Percentiles rank a stretch among this genome's conserved stretches.
Conservation (phyloP, 805 yeast genomes). For the Saturnispora sanitii region DNA sequence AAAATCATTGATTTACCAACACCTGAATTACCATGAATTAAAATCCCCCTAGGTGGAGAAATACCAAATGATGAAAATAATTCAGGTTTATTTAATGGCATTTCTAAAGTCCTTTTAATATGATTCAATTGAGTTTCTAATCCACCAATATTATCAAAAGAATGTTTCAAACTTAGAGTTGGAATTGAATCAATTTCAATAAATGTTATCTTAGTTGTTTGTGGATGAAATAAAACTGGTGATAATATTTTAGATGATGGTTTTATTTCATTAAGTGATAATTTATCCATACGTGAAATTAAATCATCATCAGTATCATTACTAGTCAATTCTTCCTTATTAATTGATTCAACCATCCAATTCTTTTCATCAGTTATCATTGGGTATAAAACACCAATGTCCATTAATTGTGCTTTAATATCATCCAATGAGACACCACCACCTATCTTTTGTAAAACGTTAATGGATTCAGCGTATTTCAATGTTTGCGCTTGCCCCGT, state of each 20-base stretch:
- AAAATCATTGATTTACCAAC: constrained; percentile 91
- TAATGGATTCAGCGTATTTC: constrained; percentile 21
- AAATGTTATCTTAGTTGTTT: constrained; percentile 26
- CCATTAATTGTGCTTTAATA: constrained; percentile 36
- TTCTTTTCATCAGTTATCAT: constrained; percentile 24
- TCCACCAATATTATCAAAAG: constrained; percentile 59
- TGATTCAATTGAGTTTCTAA: constrained; percentile 49
- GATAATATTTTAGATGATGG: constrained; percentile 12
- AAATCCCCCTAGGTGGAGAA: constrained; percentile 84
- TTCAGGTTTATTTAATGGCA: constrained; percentile 72
- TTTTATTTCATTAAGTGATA: background rate
- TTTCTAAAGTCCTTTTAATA: constrained; percentile 57
- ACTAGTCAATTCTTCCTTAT: background rate
- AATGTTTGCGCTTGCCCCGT: constrained; percentile 48
- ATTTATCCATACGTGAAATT: background rate
- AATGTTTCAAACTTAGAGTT: constrained; percentile 29
- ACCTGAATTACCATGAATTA: constrained; percentile 96
- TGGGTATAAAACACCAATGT: constrained; percentile 53
- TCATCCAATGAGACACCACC: constrained; percentile 15
- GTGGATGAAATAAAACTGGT: constrained; percentile 17
- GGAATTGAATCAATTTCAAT: constrained; percentile 30
- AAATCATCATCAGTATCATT: background rate
- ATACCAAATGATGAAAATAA: constrained; percentile 79
- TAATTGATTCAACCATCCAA: background rate
- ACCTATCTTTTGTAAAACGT: constrained; percentile 1